Percentiles rank a stretch among this genome's conserved stretches.
Evolutionary conservation across 257 asterid species (phyloP).

Genomic region (Nicotiana noctiflora): DNA sequence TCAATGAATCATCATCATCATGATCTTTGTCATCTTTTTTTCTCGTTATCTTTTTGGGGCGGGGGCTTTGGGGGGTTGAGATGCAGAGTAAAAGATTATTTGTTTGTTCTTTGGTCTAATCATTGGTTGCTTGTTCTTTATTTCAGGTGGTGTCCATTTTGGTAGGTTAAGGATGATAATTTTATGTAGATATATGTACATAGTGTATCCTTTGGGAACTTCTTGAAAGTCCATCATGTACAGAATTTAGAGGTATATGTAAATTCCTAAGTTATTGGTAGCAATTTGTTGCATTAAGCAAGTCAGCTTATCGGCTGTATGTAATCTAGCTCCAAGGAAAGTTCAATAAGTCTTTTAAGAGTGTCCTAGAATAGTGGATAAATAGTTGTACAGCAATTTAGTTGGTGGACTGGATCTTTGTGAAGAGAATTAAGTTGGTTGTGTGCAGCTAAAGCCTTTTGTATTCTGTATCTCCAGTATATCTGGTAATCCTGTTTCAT

Average conservation of each 20-base stretch:
- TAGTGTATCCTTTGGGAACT: neutral
- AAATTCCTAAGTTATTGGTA: neutral
- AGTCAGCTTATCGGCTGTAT: neutral
- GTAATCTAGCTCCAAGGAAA: conserved; percentile 1
- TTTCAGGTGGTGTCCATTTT: conserved; percentile 99
- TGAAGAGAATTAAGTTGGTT: neutral
- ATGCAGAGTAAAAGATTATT: neutral
- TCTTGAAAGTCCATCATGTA: neutral
- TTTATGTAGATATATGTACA: conserved; percentile 16
- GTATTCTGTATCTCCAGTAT: neutral
- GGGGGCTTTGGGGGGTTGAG: too few relatives aligned
- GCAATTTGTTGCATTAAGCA: neutral
- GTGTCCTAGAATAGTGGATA: neutral
- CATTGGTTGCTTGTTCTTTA: neutral
- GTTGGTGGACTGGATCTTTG: neutral
- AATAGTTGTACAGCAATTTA: neutral
- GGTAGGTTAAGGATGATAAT: conserved; percentile 33
- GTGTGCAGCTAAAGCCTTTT: neutral
- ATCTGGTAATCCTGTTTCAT: neutral
- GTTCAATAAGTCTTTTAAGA: neutral
- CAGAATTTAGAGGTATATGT: neutral
- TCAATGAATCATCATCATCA: neutral
- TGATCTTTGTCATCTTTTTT: neutral
- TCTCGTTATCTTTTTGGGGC: neutral
- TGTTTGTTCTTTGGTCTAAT: conserved; percentile 4